phyloP scores from a whole-genome alignment of 2,329 filamentous ascomycete species.

The Ambrosiella beaveri region DNA sequence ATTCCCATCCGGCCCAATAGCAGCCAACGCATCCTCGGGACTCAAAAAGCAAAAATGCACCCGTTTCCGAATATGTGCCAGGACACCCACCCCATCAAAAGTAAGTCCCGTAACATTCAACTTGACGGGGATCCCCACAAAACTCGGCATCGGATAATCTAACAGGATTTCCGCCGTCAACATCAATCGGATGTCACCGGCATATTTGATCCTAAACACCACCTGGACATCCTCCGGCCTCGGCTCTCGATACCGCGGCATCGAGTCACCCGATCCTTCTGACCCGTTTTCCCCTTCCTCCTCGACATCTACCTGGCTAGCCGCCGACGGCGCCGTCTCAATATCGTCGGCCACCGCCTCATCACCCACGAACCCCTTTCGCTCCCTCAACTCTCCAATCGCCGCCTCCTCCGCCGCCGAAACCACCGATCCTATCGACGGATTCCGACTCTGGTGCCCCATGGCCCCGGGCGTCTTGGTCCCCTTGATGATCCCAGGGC shows the following conservation, averaged over 20 bases:
- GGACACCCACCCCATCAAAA: slow-evolving; percentile 85
- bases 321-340: slow-evolving; percentile 12
- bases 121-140: slow-evolving; percentile 86
- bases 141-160: slow-evolving; percentile 97
- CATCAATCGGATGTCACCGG: slow-evolving; percentile 71
- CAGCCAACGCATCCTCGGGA: slow-evolving; percentile 71
- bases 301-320: slow-evolving; percentile 14
- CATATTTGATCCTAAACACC: slow-evolving; percentile 77
- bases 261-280: slow-evolving; percentile 11
- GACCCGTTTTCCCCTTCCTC: slow-evolving; percentile 5
- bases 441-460: slow-evolving; percentile 3
- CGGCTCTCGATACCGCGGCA: slow-evolving; percentile 47
- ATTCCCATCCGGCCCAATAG: slow-evolving; percentile 35
- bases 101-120: slow-evolving; percentile 87
- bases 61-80: slow-evolving; percentile 76
- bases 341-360: slow-evolving; percentile 25
- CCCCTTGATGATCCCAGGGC: neutral
- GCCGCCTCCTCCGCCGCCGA: slow-evolving; percentile 26
- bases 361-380: slow-evolving; percentile 17
- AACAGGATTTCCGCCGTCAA: slow-evolving; percentile 89
- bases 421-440: slow-evolving; percentile 6
- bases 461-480: slow-evolving; percentile 3
- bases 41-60: slow-evolving; percentile 91
- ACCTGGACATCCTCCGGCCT: slow-evolving; percentile 80
- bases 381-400: slow-evolving; percentile 16